A percentile compares a stretch with the other conserved stretches of the same genome.
These are phyloP conservation scores for Aspergillus alliaceus DNA, from an alignment of 2,329 filamentous ascomycete genomes.

Conservation along the genomic window DNA sequence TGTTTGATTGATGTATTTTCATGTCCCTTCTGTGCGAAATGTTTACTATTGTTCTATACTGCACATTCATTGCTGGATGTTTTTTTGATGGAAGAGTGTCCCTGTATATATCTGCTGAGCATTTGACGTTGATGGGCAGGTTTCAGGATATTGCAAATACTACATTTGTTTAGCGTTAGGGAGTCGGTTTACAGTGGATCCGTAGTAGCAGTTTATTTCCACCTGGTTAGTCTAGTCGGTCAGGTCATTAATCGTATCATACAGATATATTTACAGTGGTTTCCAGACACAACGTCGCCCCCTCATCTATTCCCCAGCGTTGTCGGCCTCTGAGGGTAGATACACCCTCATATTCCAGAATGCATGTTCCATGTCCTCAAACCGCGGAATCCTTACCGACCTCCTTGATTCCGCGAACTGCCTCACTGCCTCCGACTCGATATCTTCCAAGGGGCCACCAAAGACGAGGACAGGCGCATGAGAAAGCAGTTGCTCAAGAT, in stretches of 20 bases:
- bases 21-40: not conserved
- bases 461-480: conserved; percentile 56
- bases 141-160: not conserved
- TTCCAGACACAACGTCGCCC: too few species aligned
- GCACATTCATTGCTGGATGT: not conserved
- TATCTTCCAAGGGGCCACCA: conserved; percentile 49
- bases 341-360: conserved; percentile 42
- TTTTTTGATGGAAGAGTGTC: not conserved
- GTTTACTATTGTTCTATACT: not conserved
- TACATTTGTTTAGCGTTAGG: not conserved
- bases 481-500: conserved; percentile 54
- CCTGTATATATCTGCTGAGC: conserved; percentile 5
- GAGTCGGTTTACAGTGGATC: not conserved
- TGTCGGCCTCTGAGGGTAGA: conserved; percentile 15
- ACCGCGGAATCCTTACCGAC: conserved; percentile 29
- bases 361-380: conserved; percentile 33
- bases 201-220: not conserved
- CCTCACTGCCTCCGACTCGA: conserved; percentile 24
- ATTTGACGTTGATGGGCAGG: not conserved
- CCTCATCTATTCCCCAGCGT: not conserved
- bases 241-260: not conserved
- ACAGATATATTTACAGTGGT: not conserved
- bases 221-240: not conserved
- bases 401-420: conserved; percentile 18
- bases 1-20: not conserved